Evolutionary conservation across 192 early-diverging fungal species (phyloP), one percentile per base, ranked within the genome.

Genomic region (Coemansia sp.): DNA sequence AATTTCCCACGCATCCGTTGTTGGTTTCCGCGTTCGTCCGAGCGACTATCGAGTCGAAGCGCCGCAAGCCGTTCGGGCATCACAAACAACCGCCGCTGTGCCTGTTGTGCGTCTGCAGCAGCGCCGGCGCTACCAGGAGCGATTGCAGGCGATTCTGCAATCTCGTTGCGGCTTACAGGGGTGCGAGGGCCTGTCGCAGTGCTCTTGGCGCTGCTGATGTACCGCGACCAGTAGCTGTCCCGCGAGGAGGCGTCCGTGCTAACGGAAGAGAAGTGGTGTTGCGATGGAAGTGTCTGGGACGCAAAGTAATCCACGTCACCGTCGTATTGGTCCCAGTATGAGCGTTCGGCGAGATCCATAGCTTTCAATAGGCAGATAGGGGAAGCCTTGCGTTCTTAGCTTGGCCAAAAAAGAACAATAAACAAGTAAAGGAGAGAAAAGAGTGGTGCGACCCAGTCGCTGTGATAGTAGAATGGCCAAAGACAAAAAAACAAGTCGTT

Each of bases 171-270:
- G 48, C 48, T 57, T 15, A 26, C 30, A 34, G 55, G 76, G 43
- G 70, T 69, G 15, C 64, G 20, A 6, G 8, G 48, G 9, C 25
- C 48, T 25, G 48, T 51, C 23, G 48, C 48, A 0, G 48, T 51
- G 48, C 48, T 26, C 23, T 25, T 23, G 21, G 48, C 39, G 15
- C 37, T 40, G 21, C 58, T 39, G 20, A 71, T 33, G 67, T 81
- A 72, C 51, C 66, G 60, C 28, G 79, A 75, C 79, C 79, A 81
- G 67, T 81, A 81, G 64, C 79, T 81, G 62, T 72, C 73, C 26
- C 67, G 58, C 39, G 73, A 75, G 8, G 79, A 75, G 25, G 40
- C 58, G 35, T 34, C 30, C 1, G 55, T 33, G n/a, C 30, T 57
- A 1, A 33, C 30, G 5, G 58, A 31, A 34, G 55, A 20, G 18